Percentiles rank a stretch among this genome's conserved stretches.
These are phyloP conservation scores for Gillenia trifoliata DNA, from an alignment of 306 rosid species.

Conservation along the genomic window DNA sequence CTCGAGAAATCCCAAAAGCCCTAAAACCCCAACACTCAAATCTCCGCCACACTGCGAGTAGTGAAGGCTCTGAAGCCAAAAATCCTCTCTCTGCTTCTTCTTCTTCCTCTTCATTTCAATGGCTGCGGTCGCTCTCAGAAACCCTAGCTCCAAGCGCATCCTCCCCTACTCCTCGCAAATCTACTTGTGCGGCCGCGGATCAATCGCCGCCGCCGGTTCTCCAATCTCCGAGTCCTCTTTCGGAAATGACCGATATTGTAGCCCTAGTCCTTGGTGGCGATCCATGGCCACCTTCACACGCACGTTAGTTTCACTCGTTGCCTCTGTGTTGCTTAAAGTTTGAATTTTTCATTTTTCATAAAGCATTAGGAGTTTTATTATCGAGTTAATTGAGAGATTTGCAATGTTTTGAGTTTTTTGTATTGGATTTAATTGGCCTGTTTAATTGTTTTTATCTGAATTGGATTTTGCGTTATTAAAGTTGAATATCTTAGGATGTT, in stretches of 20 bases:
- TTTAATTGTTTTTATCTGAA: neutral
- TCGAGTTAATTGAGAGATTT: neutral
- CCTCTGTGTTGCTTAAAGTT: neutral
- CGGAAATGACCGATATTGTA: conserved; percentile 38
- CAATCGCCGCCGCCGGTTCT: conserved; percentile 21
- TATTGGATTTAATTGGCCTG: neutral
- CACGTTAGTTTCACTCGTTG: conserved; percentile 38
- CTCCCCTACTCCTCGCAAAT: conserved; percentile 51
- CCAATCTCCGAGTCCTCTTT: conserved; percentile 32
- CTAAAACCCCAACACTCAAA: conserved; percentile 10
- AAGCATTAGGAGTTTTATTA: neutral
- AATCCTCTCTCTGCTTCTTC: neutral
- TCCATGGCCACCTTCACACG: conserved; percentile 88
- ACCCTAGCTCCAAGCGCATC: conserved; percentile 47
- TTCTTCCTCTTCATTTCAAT: conserved; percentile 25
- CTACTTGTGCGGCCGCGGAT: conserved; percentile 48
- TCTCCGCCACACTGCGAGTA: conserved; percentile 14
- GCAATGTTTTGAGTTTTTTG: neutral
- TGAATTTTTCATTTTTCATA: neutral
- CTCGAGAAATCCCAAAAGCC: conserved; percentile 34
- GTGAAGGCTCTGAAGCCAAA: conserved; percentile 5
- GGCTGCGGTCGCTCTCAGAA: conserved; percentile 70
- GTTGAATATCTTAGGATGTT: neutral
- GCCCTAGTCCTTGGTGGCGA: conserved; percentile 56
- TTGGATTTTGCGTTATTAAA: neutral